phyloP scores from a whole-genome alignment of 2,329 filamentous ascomycete genomes.

The Pseudogymnoascus sp. region DNA sequence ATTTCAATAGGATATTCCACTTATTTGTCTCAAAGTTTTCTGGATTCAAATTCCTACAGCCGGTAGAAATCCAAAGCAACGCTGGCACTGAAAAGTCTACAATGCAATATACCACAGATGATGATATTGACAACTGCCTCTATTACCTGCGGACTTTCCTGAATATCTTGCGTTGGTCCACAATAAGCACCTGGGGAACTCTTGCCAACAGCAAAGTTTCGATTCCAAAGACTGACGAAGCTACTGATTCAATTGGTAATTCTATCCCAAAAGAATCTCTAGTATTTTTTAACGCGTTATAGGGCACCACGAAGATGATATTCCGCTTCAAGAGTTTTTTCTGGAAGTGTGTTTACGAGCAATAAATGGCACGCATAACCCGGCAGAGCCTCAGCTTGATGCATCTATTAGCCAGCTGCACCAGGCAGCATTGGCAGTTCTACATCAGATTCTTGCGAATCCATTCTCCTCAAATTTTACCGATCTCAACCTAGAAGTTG shows the following conservation, averaged over 20 bases:
- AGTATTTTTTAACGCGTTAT: slow-evolving; percentile 17
- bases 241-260: slow-evolving; percentile 47
- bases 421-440: slow-evolving; percentile 60
- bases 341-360: slow-evolving; percentile 59
- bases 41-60: slow-evolving; percentile 46
- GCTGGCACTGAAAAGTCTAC: background rate
- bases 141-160: slow-evolving; percentile 73
- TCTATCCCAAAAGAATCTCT: background rate
- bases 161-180: slow-evolving; percentile 64
- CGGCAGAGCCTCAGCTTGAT: slow-evolving; percentile 33
- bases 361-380: slow-evolving; percentile 41
- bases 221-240: slow-evolving; percentile 39
- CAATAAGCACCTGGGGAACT: slow-evolving; percentile 62
- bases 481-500: slow-evolving; percentile 61
- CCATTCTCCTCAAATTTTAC: slow-evolving; percentile 54
- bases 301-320: slow-evolving; percentile 49
- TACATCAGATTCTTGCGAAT: slow-evolving; percentile 63
- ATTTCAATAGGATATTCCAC: slow-evolving; percentile 47
- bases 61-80: slow-evolving; percentile 20
- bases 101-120: slow-evolving; percentile 43
- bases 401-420: slow-evolving; percentile 60
- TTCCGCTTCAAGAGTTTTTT: slow-evolving; percentile 62
- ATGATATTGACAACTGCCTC: slow-evolving; percentile 68
- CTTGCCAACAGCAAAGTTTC: slow-evolving; percentile 57
- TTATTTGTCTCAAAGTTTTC: slow-evolving; percentile 54